These are phyloP conservation scores for Platanthera guangdongensis DNA, from an alignment of 106 monocot genomes.

Conservation along the genomic window DNA sequence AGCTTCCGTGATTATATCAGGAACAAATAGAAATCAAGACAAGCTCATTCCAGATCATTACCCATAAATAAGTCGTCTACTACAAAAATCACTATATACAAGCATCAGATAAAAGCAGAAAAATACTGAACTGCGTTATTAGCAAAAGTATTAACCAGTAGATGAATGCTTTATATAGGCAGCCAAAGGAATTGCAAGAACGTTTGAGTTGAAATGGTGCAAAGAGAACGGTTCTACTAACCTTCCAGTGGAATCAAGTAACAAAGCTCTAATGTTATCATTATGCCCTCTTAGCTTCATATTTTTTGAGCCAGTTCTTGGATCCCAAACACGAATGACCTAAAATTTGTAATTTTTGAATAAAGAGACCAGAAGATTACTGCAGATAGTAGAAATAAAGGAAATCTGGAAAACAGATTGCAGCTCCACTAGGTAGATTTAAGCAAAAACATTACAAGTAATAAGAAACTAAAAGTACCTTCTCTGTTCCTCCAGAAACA, in stretches of 20 bases:
- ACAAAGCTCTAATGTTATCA: conserved; percentile 89
- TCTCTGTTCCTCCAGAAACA: conserved; percentile 98
- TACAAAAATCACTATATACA: not conserved
- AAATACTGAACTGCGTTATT: not conserved
- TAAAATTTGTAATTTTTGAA: conserved; percentile 11
- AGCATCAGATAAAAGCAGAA: not conserved
- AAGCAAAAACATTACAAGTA: not conserved
- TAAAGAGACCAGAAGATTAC: not conserved
- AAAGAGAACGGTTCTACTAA: conserved; percentile 16
- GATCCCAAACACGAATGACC: conserved; percentile 98
- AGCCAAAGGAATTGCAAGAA: not conserved
- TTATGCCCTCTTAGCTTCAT: conserved; percentile 98
- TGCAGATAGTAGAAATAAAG: not conserved
- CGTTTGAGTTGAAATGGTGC: not conserved
- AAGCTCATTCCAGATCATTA: not conserved
- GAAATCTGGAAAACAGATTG: not conserved
- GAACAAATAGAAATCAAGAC: not conserved
- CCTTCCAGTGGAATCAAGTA: conserved; percentile 95
- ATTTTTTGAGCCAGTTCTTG: conserved; percentile 91
- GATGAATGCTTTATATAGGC: not conserved
- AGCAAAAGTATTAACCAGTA: not conserved
- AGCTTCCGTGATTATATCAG: not conserved
- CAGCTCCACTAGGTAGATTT: not conserved
- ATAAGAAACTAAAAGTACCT: conserved; percentile 30
- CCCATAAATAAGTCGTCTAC: not conserved